These are phyloP conservation scores for Solanum sitiens DNA, from an alignment of 257 asterid species.

Conservation along the genomic window DNA sequence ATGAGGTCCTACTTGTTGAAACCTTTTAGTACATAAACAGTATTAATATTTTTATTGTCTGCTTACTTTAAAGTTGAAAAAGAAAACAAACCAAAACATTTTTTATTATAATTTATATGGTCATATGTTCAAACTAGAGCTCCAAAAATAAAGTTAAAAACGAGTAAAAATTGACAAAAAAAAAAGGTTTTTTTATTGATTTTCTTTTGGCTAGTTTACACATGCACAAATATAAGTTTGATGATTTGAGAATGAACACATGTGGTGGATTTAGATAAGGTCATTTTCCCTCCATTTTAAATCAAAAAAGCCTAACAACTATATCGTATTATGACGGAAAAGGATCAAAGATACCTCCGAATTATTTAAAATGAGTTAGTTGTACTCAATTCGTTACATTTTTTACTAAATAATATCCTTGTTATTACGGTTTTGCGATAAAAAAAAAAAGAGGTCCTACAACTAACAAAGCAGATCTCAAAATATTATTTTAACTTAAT, in stretches of 20 bases:
- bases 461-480: not conserved
- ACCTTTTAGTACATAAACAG: not conserved
- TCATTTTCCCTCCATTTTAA: not conserved
- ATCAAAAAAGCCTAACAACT: rapidly evolving
- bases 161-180: not conserved
- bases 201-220: not conserved
- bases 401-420: not conserved
- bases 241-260: not conserved
- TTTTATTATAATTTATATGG: not conserved
- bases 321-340: no score
- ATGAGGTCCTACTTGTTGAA: not conserved
- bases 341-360: rapidly evolving
- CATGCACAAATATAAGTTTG: not conserved
- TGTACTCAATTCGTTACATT: no score
- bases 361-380: no score
- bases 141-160: not conserved
- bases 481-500: not conserved
- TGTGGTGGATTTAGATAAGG: not conserved
- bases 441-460: not conserved
- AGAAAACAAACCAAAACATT: not conserved
- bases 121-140: not conserved
- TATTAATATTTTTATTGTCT: not conserved
- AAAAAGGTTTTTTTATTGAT: not conserved
- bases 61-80: not conserved
- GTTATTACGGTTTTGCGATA: not conserved